Percentiles rank a stretch among this genome's conserved stretches.
Conservation (phyloP, 495 filamentous ascomycete genomes). For the Tuber indicum region DNA sequence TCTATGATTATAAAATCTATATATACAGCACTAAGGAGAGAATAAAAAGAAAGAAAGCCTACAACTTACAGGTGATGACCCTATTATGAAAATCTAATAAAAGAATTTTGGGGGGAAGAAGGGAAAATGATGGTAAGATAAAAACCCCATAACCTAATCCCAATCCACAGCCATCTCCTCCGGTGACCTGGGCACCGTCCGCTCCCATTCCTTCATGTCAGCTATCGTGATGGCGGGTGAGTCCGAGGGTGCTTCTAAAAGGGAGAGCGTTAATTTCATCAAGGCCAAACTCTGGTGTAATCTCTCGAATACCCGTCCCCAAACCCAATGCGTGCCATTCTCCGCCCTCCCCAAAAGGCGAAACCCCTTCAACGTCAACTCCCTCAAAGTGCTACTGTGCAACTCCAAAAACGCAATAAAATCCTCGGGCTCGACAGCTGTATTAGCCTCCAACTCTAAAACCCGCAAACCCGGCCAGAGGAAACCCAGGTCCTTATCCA, state of each 20-base stretch:
- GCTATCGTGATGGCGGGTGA: neutral
- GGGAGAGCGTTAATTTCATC: neutral
- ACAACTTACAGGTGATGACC: neutral
- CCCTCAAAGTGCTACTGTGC: slow-evolving; percentile 18
- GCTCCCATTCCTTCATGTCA: slow-evolving; percentile 19
- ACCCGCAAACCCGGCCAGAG: slow-evolving; percentile 24
- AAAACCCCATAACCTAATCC: neutral
- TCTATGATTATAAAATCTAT: slow-evolving; percentile 12
- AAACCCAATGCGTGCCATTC: neutral
- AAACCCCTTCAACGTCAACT: slow-evolving; percentile 17
- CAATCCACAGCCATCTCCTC: neutral
- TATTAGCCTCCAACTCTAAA: slow-evolving; percentile 14
- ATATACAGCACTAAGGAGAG: neutral
- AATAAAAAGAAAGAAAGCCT: neutral
- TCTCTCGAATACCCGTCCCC: neutral
- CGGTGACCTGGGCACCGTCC: slow-evolving; percentile 5
- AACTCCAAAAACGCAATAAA: slow-evolving; percentile 16
- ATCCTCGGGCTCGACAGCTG: slow-evolving; percentile 3
- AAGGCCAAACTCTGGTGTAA: neutral
- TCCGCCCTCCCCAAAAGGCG: slow-evolving; percentile 4
- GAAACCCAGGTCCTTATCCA: slow-evolving; percentile 9
- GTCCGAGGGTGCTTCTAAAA: neutral
- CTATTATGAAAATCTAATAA: neutral
- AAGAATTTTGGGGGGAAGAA: neutral
- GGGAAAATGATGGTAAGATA: neutral